Evolutionary conservation across 176 grass and related monocot genomes (phyloP).

Genomic region (Tillandsia leiboldiana): DNA sequence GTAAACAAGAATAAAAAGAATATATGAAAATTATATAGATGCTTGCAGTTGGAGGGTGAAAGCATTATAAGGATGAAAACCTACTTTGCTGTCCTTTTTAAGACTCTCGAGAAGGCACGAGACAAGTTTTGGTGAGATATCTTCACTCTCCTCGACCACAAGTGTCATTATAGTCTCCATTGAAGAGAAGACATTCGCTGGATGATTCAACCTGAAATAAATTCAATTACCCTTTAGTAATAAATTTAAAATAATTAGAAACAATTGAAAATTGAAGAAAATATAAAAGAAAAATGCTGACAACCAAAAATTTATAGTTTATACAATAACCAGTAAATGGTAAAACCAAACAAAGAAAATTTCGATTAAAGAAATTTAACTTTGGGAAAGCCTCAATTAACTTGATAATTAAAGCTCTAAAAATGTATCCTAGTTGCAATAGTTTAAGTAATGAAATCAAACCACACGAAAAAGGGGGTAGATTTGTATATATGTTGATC

Average conservation of each 20-base stretch:
- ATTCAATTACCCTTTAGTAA: background rate
- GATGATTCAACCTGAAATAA: slow-evolving; percentile 38
- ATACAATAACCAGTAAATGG: too few species aligned
- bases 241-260: background rate
- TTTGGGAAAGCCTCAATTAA: too few species aligned
- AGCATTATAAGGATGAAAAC: slow-evolving; percentile 6
- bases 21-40: background rate
- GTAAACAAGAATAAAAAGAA: slow-evolving; percentile 13
- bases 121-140: slow-evolving; percentile 41
- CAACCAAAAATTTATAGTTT: too few species aligned
- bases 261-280: background rate
- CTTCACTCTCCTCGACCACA: slow-evolving; percentile 79
- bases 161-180: slow-evolving; percentile 70
- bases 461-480: too few species aligned
- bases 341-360: too few species aligned
- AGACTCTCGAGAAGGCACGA: slow-evolving; percentile 48
- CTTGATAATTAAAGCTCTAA: too few species aligned
- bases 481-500: too few species aligned
- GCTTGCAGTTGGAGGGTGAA: background rate
- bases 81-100: slow-evolving; percentile 55
- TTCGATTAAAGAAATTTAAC: too few species aligned
- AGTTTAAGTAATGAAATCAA: too few species aligned
- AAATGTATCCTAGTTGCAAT: too few species aligned
- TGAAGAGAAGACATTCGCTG: slow-evolving; percentile 35
- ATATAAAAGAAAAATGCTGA: background rate